Base-by-base conservation (phyloP, 495 filamentous ascomycete species). In the Hyaloscypha finlandica region DNA sequence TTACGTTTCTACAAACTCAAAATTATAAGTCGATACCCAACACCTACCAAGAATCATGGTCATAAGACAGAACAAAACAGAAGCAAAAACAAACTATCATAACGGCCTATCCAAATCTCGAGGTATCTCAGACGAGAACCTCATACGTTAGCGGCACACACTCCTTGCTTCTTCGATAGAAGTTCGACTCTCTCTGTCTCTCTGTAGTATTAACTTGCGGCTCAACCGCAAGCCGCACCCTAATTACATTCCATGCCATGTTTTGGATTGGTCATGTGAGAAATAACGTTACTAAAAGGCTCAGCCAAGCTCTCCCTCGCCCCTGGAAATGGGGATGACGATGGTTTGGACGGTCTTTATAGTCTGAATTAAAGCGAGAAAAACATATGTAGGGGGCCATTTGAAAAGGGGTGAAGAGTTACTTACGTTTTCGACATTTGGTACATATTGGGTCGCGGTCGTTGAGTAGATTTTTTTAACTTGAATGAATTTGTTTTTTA, bases 111-210 rank as follows among this genome's bases (percentile, higher is more conserved):
- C 9, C 11, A 48, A 12, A 12, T 16, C 4, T 48, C 6, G 8
- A 37, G 35, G 35, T 48, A 19, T 48, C 42, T 14, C 4, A 14
- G 42, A 48, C 42, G 16, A 16, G 16, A 37, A 37, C 42, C 42
- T 48, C 42, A 48, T 48, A 48, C 42, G 42, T 48, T 48, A 48
- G 42, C 42, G 42, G 42, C 42, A 48, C 42, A 48, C 42, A 48
- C 16, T 48, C 42, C 42, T 48, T 48, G 9, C 9, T 48, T 48
- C 16, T 48, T 19, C 42, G 16, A 48, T 12, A 48, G 11, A 48
- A 14, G 16, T 48, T 48, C 42, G 8, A 12, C 6, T 19, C 16
- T 19, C 8, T 16, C 16, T 48, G 8, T 48, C 8, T 48, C 42
- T 19, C 42, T 48, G 8, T 12, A 11, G 3, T 48, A 14, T 16